Evolutionary conservation across 2,329 filamentous ascomycete genomes (phyloP).

Genomic region (Colletotrichum euphorbiae): DNA sequence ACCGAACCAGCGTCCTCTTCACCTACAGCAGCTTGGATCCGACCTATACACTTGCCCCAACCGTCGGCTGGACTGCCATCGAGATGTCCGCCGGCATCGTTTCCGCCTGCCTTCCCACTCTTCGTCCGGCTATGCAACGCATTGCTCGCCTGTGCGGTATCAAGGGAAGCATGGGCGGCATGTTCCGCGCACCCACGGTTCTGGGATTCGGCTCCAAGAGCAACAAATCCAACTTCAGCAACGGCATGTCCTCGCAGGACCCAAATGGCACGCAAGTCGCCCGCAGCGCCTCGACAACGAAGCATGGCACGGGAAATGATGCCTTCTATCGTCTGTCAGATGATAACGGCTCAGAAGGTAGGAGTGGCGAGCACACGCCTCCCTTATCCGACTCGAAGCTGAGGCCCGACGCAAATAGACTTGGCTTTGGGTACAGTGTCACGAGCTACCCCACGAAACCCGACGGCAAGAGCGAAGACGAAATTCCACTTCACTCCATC

Average conservation of each 20-base stretch:
- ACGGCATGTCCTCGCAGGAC: slow-evolving; percentile 36
- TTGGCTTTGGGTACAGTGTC: slow-evolving; percentile 48
- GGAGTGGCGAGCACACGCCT: slow-evolving; percentile 12
- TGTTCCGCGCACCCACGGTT: slow-evolving; percentile 42
- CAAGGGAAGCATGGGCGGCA: slow-evolving; percentile 49
- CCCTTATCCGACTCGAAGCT: slow-evolving; percentile 43
- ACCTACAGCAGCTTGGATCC: slow-evolving; percentile 54
- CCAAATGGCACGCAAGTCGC: slow-evolving; percentile 17
- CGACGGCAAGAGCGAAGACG: slow-evolving; percentile 49
- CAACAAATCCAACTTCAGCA: slow-evolving; percentile 38
- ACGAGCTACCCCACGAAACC: slow-evolving; percentile 46
- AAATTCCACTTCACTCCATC: slow-evolving; percentile 54
- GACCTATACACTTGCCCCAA: slow-evolving; percentile 59
- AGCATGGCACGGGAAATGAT: slow-evolving; percentile 35
- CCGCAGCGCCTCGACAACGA: slow-evolving; percentile 21
- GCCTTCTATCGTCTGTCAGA: slow-evolving; percentile 50
- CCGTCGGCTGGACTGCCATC: slow-evolving; percentile 60
- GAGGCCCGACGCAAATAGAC: slow-evolving; percentile 46
- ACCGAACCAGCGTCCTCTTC: slow-evolving; percentile 61
- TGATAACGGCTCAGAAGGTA: slow-evolving; percentile 45
- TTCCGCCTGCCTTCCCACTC: slow-evolving; percentile 64
- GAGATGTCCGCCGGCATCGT: slow-evolving; percentile 64
- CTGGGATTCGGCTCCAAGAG: slow-evolving; percentile 44
- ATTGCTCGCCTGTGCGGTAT: slow-evolving; percentile 55
- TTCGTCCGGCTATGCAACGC: slow-evolving; percentile 57